phyloP scores from a whole-genome alignment of 768 basidiomycete genomes.

The Cyclocybe aegerita region DNA sequence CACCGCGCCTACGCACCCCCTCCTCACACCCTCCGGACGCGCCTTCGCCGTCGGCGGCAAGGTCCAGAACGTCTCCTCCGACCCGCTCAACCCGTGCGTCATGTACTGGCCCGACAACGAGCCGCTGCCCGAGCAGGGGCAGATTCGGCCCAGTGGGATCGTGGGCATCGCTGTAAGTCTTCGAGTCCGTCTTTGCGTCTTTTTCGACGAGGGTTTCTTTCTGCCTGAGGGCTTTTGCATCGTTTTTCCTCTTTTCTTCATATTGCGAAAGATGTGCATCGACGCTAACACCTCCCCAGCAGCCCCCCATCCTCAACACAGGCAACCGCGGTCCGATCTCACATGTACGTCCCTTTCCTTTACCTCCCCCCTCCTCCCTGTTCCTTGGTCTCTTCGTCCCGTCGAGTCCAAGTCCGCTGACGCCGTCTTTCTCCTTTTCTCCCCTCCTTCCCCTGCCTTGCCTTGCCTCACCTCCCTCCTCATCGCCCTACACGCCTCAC shows the following conservation, averaged over 20 bases:
- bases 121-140: constrained; percentile 75
- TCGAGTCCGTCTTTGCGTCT: not conserved
- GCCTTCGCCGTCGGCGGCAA: constrained; percentile 75
- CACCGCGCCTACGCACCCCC: constrained; percentile 55
- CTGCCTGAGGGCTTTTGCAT: constrained; percentile 3
- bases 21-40: constrained; percentile 82
- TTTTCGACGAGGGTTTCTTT: not conserved
- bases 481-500: no score
- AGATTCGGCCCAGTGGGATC: constrained; percentile 64
- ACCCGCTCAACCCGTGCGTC: constrained; percentile 72
- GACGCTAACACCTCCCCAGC: constrained; percentile 34
- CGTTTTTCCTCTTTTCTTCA: constrained; percentile 6
- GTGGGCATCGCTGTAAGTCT: constrained; percentile 51
- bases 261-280: no score
- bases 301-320: constrained; percentile 86
- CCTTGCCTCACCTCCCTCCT: no score
- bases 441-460: no score
- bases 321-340: constrained; percentile 88
- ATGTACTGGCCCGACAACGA: constrained; percentile 95
- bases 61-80: constrained; percentile 75
- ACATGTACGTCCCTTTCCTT: constrained; percentile 53
- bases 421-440: no score
- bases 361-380: constrained; percentile 12
- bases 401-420: no score
- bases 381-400: no score